A percentile compares a stretch with the other conserved stretches of the same genome.
These are phyloP conservation scores for Aurantiochytrium sp. DNA, from an alignment of 108 stramenopile genomes.

Conservation along the genomic window DNA sequence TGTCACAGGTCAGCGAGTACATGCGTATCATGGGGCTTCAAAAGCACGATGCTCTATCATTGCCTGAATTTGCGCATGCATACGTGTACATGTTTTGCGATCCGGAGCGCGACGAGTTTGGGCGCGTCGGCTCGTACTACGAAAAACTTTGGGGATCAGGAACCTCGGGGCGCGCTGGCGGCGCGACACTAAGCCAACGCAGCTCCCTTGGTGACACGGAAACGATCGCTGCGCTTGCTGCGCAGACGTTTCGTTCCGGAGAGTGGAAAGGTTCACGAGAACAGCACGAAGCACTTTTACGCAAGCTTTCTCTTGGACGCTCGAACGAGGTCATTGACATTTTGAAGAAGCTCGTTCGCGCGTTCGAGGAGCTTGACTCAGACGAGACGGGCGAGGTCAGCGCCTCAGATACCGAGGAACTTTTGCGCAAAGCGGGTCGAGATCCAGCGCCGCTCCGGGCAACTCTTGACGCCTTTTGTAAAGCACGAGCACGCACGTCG, in stretches of 20 bases:
- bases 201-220: neutral
- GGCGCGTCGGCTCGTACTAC: neutral
- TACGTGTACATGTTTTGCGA: neutral
- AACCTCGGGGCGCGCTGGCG: neutral
- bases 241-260: neutral
- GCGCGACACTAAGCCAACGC: neutral
- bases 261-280: neutral
- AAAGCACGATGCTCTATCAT: neutral
- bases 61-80: neutral
- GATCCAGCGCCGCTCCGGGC: neutral
- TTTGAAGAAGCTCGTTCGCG: neutral
- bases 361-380: neutral
- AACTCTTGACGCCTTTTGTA: neutral
- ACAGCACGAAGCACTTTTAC: neutral
- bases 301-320: neutral
- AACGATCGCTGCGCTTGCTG: neutral
- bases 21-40: neutral
- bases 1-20: neutral
- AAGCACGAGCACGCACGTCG: neutral
- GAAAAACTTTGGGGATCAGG: neutral
- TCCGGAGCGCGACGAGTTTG: neutral
- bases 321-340: neutral
- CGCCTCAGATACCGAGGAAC: neutral
- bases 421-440: neutral
- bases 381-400: neutral